phyloP scores from a whole-genome alignment of 768 basidiomycete genomes.

The Hysterangium stoloniferum region DNA sequence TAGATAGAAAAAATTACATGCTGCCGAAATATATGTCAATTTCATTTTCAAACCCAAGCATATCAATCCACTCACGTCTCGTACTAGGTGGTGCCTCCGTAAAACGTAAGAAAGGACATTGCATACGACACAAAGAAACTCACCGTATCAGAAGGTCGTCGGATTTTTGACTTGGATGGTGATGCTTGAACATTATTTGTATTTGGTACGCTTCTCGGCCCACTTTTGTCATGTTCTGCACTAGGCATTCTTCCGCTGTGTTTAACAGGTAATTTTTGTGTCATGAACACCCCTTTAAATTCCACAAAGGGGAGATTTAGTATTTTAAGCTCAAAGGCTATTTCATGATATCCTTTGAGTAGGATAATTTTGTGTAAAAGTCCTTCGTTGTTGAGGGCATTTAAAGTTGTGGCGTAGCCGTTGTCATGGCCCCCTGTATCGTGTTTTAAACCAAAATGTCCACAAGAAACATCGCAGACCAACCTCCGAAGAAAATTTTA shows the following conservation, averaged over 20 bases:
- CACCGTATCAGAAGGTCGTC: conserved; percentile 1
- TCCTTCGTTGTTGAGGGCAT: conserved; percentile 57
- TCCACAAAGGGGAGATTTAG: conserved; percentile 46
- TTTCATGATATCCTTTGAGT: conserved; percentile 53
- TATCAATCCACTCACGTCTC: conserved; percentile 41
- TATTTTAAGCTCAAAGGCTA: conserved; percentile 51
- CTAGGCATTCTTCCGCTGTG: background rate
- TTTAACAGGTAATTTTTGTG: conserved; percentile 32
- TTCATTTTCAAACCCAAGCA: too few species aligned
- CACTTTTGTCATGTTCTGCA: background rate
- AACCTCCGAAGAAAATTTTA: conserved; percentile 64
- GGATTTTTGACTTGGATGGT: background rate
- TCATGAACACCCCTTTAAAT: conserved; percentile 53
- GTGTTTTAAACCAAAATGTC: background rate
- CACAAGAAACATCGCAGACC: conserved; percentile 12
- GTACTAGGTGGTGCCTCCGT: conserved; percentile 38
- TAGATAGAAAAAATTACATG: conserved; percentile 61
- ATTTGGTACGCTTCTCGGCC: background rate
- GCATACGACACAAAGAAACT: conserved; percentile 11
- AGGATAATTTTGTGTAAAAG: conserved; percentile 57
- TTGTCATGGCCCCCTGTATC: conserved; percentile 61
- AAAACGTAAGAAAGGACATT: conserved; percentile 17
- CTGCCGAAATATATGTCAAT: conserved; percentile 49
- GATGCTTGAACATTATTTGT: conserved; percentile 1
- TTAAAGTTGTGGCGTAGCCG: conserved; percentile 58